Evolutionary conservation across 2,329 filamentous ascomycete genomes (phyloP), one percentile per base, ranked within the genome.

Genomic region (Setomelanomma holmii): DNA sequence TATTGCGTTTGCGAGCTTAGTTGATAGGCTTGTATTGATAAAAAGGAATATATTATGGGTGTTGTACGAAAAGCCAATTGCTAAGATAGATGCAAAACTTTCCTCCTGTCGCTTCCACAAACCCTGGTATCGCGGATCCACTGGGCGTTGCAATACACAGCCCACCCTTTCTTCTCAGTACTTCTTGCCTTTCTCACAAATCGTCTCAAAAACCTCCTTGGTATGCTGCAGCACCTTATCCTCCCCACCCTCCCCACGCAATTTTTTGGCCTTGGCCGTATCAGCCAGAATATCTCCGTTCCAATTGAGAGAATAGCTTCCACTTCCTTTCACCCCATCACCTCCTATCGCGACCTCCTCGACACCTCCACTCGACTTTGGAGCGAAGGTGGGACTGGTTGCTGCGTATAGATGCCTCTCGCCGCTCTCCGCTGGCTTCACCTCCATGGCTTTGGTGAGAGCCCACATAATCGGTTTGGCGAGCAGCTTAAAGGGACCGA

Each of bases 381-480:
- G 56, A 7, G 63, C 61, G 50, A 64, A 73, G 10, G 43, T 38
- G 16, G 58, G 56, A n/a, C 59, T 66, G 8, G 71, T 73, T 34
- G 66, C 49, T 22, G 63, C 64, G 39, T 56, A 74, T 36, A 73
- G 46, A 64, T 73, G 71, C 30, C 71, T 58, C 60, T 73, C 68
- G 5, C 71, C 71, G 43, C 64, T 71, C 53, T 73, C 71, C 44
- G 42, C 45, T 19, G 64, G 49, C 30, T 49, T 50, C 16, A 73
- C 64, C 20, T 53, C 52, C 27, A 64, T 49, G 2, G 60, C 58
- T 36, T 53, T 61, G n/a, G 60, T 17, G 14, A 66, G 20, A 10
- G 61, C 19, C 19, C 20, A 12, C 5, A 51, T 40, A 10, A 61
- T 2, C 1, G 39, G 43, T n/a, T 55, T 59, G 10, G 49, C 43